A percentile compares a stretch with the other conserved stretches of the same genome.
These are phyloP conservation scores for Neonectria magnoliae DNA, from an alignment of 2,329 filamentous ascomycete genomes.

Conservation along the genomic window DNA sequence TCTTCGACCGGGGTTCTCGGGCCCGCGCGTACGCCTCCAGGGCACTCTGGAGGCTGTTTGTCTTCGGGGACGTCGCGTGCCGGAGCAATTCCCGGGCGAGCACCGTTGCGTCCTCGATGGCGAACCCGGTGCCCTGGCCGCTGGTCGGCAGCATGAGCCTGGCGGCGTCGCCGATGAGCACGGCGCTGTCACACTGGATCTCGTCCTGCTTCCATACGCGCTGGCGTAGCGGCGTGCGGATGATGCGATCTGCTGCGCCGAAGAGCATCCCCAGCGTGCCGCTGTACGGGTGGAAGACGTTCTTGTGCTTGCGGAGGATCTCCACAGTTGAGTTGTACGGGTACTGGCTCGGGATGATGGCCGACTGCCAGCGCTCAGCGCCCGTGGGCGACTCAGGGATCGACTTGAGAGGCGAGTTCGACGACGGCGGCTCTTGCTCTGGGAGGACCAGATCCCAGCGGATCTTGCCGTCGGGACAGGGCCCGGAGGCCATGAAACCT, in stretches of 20 bases:
- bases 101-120: constrained; percentile 40
- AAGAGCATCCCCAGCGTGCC: constrained; percentile 34
- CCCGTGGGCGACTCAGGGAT: neutral
- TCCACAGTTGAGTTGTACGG: constrained; percentile 21
- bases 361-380: constrained; percentile 28
- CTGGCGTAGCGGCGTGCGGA: constrained; percentile 38
- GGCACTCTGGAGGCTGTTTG: constrained; percentile 13
- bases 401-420: constrained; percentile 3
- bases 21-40: constrained; percentile 34
- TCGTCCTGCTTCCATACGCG: constrained; percentile 39
- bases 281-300: constrained; percentile 34
- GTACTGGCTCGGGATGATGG: constrained; percentile 29
- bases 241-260: constrained; percentile 36
- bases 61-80: constrained; percentile 7
- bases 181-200: constrained; percentile 34
- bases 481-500: constrained; percentile 33
- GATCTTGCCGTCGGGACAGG: constrained; percentile 30
- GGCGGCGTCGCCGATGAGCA: constrained; percentile 38
- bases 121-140: constrained; percentile 41
- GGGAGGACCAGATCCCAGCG: constrained; percentile 42
- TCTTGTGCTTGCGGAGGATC: constrained; percentile 23
- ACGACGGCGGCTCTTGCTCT: constrained; percentile 26
- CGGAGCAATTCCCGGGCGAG: constrained; percentile 32
- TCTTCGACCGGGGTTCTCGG: constrained; percentile 34
- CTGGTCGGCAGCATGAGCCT: constrained; percentile 41